Conservation (phyloP, 176 grass and related monocot species). For the Melocanna baccifera region DNA sequence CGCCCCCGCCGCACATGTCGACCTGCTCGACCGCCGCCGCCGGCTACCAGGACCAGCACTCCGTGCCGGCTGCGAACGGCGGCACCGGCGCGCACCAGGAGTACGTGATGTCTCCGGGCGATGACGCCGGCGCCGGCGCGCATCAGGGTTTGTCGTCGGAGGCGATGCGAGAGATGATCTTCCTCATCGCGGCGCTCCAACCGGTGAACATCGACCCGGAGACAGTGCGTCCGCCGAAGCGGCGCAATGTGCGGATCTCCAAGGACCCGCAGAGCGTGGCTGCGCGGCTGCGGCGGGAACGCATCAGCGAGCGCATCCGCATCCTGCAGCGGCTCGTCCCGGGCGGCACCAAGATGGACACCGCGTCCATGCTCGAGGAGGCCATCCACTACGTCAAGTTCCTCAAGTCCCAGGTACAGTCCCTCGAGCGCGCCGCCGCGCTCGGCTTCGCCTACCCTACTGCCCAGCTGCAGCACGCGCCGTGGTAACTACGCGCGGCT, state of each 20-base stretch:
- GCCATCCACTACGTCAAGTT: constrained; percentile 98
- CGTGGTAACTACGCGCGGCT: not conserved
- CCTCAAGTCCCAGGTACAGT: constrained; percentile 89
- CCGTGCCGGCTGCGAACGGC: not conserved
- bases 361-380: constrained; percentile 97
- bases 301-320: constrained; percentile 96
- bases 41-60: constrained; percentile 19
- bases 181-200: constrained; percentile 86
- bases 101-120: constrained; percentile 15
- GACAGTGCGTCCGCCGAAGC: constrained; percentile 70
- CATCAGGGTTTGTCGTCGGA: constrained; percentile 18
- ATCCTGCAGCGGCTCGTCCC: constrained; percentile 89
- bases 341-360: constrained; percentile 98
- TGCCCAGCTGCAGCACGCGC: constrained; percentile 9
- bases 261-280: constrained; percentile 99
- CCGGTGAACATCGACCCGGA: constrained; percentile 73
- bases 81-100: not conserved
- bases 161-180: constrained; percentile 82
- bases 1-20: constrained; percentile 33
- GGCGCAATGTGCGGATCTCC: constrained; percentile 81
- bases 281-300: constrained; percentile 77
- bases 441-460: constrained; percentile 30
- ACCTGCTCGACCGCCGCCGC: not conserved
- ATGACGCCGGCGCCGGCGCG: not conserved
- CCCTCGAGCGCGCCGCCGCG: constrained; percentile 64